Conservation (phyloP, 495 filamentous ascomycete genomes). For the Penicillium angulare region DNA sequence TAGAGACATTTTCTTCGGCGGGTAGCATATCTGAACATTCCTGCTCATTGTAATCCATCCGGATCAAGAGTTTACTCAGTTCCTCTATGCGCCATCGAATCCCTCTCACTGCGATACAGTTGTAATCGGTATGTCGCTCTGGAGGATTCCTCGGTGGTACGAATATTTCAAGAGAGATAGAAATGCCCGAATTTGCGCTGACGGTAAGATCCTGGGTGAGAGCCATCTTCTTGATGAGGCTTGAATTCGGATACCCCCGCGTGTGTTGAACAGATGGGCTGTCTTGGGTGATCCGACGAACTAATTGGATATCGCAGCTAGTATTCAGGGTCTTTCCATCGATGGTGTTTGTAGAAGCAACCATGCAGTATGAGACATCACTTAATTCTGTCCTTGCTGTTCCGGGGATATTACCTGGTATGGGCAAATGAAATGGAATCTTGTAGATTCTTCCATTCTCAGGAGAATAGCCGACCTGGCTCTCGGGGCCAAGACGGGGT, state of each 20-base stretch:
- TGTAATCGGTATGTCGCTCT: background rate
- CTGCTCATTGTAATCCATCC: background rate
- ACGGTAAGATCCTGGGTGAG: background rate
- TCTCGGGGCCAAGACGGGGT: background rate
- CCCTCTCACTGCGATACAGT: background rate
- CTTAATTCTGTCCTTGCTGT: too few relatives aligned
- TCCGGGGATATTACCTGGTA: background rate
- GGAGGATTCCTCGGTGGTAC: background rate
- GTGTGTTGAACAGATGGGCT: background rate
- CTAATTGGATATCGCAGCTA: background rate
- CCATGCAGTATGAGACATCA: background rate
- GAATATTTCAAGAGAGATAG: background rate
- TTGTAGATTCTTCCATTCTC: conserved; percentile 1
- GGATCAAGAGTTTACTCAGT: background rate
- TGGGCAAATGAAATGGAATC: conserved; percentile 8
- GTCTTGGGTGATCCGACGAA: background rate
- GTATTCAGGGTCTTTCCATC: background rate
- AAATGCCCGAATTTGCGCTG: background rate
- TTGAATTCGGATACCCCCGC: background rate
- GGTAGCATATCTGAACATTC: background rate
- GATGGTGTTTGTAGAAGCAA: background rate
- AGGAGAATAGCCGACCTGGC: background rate
- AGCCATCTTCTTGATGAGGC: background rate
- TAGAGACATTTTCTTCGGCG: background rate
- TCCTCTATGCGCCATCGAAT: background rate